Conservation (phyloP, 805 yeast genomes). For the Teunomyces pallodes region DNA sequence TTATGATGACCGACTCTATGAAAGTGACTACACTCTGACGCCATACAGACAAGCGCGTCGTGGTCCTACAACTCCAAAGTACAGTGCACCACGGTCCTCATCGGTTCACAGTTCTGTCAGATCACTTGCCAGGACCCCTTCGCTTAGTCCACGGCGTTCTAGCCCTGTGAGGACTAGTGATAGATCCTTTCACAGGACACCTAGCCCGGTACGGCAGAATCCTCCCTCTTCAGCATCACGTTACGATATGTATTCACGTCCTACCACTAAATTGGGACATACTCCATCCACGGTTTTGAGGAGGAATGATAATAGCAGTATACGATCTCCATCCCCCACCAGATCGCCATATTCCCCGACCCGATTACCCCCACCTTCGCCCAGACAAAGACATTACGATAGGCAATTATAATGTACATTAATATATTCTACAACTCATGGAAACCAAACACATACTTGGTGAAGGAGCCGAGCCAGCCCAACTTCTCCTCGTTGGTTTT, state of each 20-base stretch:
- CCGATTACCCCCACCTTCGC: constrained; percentile 3
- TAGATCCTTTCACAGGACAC: background rate
- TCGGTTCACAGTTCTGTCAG: constrained; percentile 6
- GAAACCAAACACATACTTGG: constrained; percentile 41
- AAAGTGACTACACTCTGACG: constrained; percentile 9
- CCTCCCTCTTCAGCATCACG: background rate
- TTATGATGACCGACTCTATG: constrained; percentile 5
- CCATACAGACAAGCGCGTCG: constrained; percentile 5
- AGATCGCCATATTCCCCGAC: background rate
- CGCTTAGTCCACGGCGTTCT: constrained; percentile 3
- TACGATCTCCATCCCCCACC: background rate
- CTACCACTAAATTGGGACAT: background rate
- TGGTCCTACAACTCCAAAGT: background rate
- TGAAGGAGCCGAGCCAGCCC: constrained; percentile 30
- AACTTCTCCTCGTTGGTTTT: constrained; percentile 26
- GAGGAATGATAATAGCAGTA: background rate
- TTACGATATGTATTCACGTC: background rate
- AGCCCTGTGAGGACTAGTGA: background rate
- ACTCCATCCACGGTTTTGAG: background rate
- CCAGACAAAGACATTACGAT: background rate
- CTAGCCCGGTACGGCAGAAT: background rate
- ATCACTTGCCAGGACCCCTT: background rate
- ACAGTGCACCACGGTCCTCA: background rate
- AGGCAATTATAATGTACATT: constrained; percentile 1
- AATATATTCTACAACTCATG: constrained; percentile 32